A percentile compares a stretch with the other conserved stretches of the same genome.
phyloP scores from a whole-genome alignment of 2,329 filamentous ascomycete species.

The Colletotrichum sp. region DNA sequence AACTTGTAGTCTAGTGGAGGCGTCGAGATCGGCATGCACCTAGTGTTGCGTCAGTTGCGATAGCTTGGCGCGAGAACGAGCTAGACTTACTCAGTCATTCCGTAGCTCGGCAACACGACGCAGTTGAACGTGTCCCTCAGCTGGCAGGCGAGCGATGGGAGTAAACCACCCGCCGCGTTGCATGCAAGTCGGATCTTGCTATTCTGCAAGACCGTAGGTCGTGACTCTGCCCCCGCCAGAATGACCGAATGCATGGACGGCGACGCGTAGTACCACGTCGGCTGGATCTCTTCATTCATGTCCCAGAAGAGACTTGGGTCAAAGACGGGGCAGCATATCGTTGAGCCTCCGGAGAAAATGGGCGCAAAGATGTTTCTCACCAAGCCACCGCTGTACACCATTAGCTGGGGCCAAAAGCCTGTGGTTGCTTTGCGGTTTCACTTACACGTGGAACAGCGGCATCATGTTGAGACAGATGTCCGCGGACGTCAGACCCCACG shows the following conservation, averaged over 20 bases:
- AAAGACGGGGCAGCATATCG: constrained; percentile 59
- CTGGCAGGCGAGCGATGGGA: constrained; percentile 54
- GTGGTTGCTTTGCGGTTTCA: background rate
- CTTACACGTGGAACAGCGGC: constrained; percentile 62
- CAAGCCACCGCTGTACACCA: constrained; percentile 49
- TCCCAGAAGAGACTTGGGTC: constrained; percentile 63
- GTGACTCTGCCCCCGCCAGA: constrained; percentile 46
- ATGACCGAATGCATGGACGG: constrained; percentile 63
- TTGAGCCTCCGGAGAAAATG: constrained; percentile 57
- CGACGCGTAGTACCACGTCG: constrained; percentile 65
- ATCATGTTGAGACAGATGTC: constrained; percentile 65
- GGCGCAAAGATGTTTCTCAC: constrained; percentile 61
- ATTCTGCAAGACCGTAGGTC: constrained; percentile 43
- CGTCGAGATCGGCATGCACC: constrained; percentile 62
- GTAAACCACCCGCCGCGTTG: constrained; percentile 58
- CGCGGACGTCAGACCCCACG: constrained; percentile 50
- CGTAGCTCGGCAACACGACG: constrained; percentile 60
- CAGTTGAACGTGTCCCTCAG: constrained; percentile 56
- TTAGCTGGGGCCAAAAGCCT: background rate
- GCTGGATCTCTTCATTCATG: constrained; percentile 48
- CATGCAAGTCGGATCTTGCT: constrained; percentile 57
- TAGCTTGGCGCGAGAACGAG: background rate
- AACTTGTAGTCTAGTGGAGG: constrained; percentile 57
- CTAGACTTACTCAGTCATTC: constrained; percentile 57
- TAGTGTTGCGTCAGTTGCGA: constrained; percentile 4